A percentile compares a stretch with the other conserved stretches of the same genome.
Conservation (phyloP, 495 filamentous ascomycete species). For the Astrothelium subdiscretum region DNA sequence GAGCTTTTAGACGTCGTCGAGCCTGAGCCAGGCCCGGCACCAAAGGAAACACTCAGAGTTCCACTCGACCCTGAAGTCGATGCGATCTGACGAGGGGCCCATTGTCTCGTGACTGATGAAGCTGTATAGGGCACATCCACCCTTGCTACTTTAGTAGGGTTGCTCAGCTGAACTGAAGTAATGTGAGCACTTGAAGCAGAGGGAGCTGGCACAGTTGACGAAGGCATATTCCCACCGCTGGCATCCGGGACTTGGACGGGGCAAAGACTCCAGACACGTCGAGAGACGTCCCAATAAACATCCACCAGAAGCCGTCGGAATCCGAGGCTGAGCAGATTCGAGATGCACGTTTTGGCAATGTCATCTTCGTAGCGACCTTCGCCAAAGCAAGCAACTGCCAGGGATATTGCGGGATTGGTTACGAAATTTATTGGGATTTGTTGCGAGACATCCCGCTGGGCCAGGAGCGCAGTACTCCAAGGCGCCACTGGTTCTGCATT, state of each 20-base stretch:
- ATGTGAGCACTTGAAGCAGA: background rate
- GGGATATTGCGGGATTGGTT: slow-evolving; percentile 40
- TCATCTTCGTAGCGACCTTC: slow-evolving; percentile 37
- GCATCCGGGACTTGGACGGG: slow-evolving; percentile 31
- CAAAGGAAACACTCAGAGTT: background rate
- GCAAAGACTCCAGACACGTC: slow-evolving; percentile 46
- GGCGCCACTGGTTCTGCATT: background rate
- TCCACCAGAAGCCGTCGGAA: slow-evolving; percentile 50
- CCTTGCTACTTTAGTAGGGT: background rate
- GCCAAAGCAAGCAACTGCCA: slow-evolving; percentile 48
- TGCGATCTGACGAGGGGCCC: background rate
- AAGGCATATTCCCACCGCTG: background rate
- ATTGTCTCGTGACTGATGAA: background rate
- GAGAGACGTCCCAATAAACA: slow-evolving; percentile 49
- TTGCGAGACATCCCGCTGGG: slow-evolving; percentile 49
- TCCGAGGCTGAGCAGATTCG: slow-evolving; percentile 48
- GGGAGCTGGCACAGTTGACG: background rate
- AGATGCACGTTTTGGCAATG: slow-evolving; percentile 41
- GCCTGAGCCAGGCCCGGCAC: background rate
- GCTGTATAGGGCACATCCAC: background rate
- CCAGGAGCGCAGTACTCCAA: slow-evolving; percentile 14
- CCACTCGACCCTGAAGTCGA: background rate
- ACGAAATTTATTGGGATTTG: slow-evolving; percentile 53
- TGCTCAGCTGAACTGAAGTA: background rate
- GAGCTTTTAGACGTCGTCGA: background rate